These are phyloP conservation scores for Aechmea fasciata DNA, from an alignment of 176 grass and related monocot genomes.

Conservation along the genomic window DNA sequence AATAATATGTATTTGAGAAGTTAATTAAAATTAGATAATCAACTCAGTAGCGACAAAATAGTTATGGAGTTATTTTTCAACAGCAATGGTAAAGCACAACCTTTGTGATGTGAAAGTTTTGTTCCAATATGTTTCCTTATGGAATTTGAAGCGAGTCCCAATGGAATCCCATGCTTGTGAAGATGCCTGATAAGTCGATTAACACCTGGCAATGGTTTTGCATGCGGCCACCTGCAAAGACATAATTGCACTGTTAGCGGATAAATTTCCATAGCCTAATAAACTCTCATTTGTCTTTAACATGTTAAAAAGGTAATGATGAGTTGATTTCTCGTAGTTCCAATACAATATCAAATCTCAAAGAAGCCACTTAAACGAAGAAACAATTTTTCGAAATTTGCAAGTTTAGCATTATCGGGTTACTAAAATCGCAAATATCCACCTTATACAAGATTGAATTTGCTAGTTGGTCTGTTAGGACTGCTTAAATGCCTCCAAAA, in stretches of 20 bases:
- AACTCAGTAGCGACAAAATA: neutral
- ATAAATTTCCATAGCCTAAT: neutral
- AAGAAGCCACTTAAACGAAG: neutral
- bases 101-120: slow-evolving; percentile 49
- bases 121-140: slow-evolving; percentile 55
- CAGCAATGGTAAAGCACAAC: slow-evolving; percentile 3
- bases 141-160: slow-evolving; percentile 87
- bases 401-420: too few relatives aligned
- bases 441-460: too few relatives aligned
- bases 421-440: too few relatives aligned
- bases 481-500: too few relatives aligned
- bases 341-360: neutral
- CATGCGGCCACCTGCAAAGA: slow-evolving; percentile 50
- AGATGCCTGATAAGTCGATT: slow-evolving; percentile 69
- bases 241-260: neutral
- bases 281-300: neutral
- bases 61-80: neutral
- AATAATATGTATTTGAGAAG: neutral
- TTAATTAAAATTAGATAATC: neutral
- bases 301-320: neutral
- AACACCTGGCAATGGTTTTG: slow-evolving; percentile 61
- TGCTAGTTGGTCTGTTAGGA: too few relatives aligned
- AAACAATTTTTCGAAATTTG: neutral
- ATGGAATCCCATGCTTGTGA: slow-evolving; percentile 46
- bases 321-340: neutral